Percentiles rank a stretch among this genome's conserved stretches.
Evolutionary conservation across 176 grass and related monocot genomes (phyloP).

Genomic region (Avena atlantica): DNA sequence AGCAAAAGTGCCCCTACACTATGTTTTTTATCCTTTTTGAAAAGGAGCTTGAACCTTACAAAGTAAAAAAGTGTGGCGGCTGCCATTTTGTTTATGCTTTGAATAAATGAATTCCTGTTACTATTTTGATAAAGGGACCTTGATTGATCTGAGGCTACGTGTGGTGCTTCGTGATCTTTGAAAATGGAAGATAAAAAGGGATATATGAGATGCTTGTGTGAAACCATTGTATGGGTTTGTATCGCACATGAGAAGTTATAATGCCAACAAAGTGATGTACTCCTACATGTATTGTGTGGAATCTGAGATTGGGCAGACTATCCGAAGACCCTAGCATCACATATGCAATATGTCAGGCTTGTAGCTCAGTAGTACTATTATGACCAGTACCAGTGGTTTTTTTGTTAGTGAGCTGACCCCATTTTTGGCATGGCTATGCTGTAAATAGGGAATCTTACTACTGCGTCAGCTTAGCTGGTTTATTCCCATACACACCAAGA

Average conservation of each 20-base stretch:
- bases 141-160: slow-evolving; percentile 11
- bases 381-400: slow-evolving; percentile 24
- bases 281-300: background rate
- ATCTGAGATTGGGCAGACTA: slow-evolving; percentile 7
- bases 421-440: slow-evolving; percentile 8
- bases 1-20: background rate
- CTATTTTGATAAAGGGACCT: background rate
- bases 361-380: slow-evolving; percentile 22
- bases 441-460: slow-evolving; percentile 22
- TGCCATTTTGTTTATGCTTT: slow-evolving; percentile 26
- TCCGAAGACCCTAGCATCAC: slow-evolving; percentile 12
- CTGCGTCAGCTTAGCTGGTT: slow-evolving; percentile 7
- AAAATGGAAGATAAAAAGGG: slow-evolving; percentile 25
- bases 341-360: slow-evolving; percentile 31
- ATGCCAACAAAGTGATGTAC: slow-evolving; percentile 31
- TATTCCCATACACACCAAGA: slow-evolving; percentile 15
- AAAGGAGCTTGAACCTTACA: background rate
- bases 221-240: slow-evolving; percentile 19
- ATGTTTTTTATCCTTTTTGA: background rate
- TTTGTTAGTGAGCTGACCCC: background rate
- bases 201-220: slow-evolving; percentile 25
- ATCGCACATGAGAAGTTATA: slow-evolving; percentile 13
- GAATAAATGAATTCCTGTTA: background rate
- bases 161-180: slow-evolving; percentile 15
- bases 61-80: background rate